Evolutionary conservation across 2,329 filamentous ascomycete species (phyloP).

Genomic region (Curvularia verruculosa): DNA sequence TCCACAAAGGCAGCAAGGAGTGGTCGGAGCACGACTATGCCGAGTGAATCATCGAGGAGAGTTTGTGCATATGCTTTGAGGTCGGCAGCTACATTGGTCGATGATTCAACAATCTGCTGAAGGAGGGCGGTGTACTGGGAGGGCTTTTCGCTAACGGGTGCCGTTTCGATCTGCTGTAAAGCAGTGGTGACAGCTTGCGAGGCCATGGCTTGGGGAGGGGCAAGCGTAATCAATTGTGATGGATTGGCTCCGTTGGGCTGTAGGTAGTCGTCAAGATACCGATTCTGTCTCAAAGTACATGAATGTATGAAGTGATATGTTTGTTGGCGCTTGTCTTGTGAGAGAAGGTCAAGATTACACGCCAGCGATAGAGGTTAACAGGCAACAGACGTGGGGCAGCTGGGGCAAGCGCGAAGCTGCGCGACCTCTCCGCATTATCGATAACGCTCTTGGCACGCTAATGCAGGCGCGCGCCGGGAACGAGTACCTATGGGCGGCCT

Average conservation of each 20-base stretch:
- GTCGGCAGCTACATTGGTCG: slow-evolving; percentile 61
- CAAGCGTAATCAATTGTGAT: neutral
- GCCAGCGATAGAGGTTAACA: neutral
- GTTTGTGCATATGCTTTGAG: slow-evolving; percentile 71
- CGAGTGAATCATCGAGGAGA: slow-evolving; percentile 71
- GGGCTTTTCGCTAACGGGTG: slow-evolving; percentile 58
- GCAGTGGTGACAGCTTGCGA: slow-evolving; percentile 57
- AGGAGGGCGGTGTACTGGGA: slow-evolving; percentile 65
- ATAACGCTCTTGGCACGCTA: slow-evolving; percentile 30
- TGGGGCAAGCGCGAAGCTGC: slow-evolving; percentile 4
- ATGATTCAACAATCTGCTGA: slow-evolving; percentile 58
- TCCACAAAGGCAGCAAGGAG: slow-evolving; percentile 71
- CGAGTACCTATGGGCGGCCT: slow-evolving; percentile 13
- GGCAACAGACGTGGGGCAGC: slow-evolving; percentile 20
- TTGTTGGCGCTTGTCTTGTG: neutral
- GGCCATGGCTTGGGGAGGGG: slow-evolving; percentile 50
- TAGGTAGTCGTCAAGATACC: neutral
- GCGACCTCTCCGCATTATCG: slow-evolving; percentile 19
- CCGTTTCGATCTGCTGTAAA: slow-evolving; percentile 57
- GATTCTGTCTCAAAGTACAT: neutral
- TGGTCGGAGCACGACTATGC: slow-evolving; percentile 75
- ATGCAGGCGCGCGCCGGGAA: slow-evolving; percentile 18
- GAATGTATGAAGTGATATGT: neutral
- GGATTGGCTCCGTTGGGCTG: neutral
- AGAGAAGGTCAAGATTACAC: neutral